Evolutionary conservation across 352 stramenopile species (phyloP).

Genomic region (Globisporangium spinosum): DNA sequence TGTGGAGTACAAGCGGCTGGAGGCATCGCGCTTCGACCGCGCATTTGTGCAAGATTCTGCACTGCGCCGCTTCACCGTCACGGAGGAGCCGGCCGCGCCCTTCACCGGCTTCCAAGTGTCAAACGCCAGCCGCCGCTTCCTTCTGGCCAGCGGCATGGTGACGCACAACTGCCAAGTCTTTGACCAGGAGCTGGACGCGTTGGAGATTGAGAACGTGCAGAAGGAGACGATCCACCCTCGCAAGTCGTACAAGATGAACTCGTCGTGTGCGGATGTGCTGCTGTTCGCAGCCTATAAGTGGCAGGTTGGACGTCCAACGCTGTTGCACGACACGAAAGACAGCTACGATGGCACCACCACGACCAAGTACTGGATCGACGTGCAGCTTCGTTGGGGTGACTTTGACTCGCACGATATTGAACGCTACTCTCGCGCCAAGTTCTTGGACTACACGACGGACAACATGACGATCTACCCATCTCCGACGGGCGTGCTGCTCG

Average conservation of each 20-base stretch:
- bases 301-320: slow-evolving; percentile 84
- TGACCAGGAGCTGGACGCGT: slow-evolving; percentile 98
- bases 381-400: slow-evolving; percentile 99
- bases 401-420: slow-evolving; percentile 99
- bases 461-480: slow-evolving; percentile 99
- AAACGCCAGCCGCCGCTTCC: slow-evolving; percentile 20
- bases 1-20: slow-evolving; percentile 5
- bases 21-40: slow-evolving; percentile 7
- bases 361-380: slow-evolving; percentile 99
- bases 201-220: slow-evolving; percentile 99
- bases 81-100: slow-evolving; percentile 6
- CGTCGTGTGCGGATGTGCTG: slow-evolving; percentile 98
- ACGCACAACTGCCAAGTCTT: slow-evolving; percentile 90
- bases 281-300: slow-evolving; percentile 99
- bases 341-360: slow-evolving; percentile 94
- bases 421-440: slow-evolving; percentile 98
- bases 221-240: slow-evolving; percentile 99
- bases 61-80: slow-evolving; percentile 8
- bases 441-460: slow-evolving; percentile 99
- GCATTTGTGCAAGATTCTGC: slow-evolving; percentile 12
- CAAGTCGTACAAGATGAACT: slow-evolving; percentile 99
- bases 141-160: slow-evolving; percentile 13
- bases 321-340: slow-evolving; percentile 94
- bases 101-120: slow-evolving; percentile 18
- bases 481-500: slow-evolving; percentile 96